Evolutionary conservation across 805 yeast species (phyloP).

Genomic region (Wickerhamiella kazuoi): DNA sequence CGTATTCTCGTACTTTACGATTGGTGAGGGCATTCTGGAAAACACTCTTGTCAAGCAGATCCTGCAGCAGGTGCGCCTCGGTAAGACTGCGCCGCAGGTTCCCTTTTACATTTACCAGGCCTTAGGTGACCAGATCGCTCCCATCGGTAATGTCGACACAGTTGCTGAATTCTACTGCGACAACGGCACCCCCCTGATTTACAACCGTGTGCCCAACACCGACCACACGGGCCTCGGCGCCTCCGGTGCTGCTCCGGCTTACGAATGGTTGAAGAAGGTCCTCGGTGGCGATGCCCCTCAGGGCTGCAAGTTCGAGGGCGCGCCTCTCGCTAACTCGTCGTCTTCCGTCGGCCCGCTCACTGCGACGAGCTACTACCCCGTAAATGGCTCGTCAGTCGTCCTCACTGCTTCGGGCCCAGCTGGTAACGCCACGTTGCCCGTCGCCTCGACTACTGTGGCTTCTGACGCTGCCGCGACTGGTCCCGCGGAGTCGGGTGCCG

Average conservation of each 20-base stretch:
- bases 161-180: conserved; percentile 13
- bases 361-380: neutral
- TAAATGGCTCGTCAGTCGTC: neutral
- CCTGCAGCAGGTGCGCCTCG: conserved; percentile 13
- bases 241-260: neutral
- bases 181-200: conserved; percentile 13
- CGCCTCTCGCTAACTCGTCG: neutral
- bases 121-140: conserved; percentile 14
- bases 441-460: neutral
- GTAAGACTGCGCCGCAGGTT: conserved; percentile 11
- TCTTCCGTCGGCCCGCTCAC: neutral
- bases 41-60: conserved; percentile 5
- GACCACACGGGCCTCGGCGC: conserved; percentile 5
- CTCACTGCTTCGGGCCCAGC: neutral
- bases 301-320: conserved; percentile 3
- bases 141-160: conserved; percentile 9
- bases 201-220: conserved; percentile 7
- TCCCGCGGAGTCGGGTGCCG: conserved; percentile 1
- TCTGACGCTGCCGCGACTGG: neutral
- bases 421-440: neutral
- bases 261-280: neutral
- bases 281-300: conserved; percentile 1
- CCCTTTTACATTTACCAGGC: conserved; percentile 17
- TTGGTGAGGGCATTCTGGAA: conserved; percentile 10
- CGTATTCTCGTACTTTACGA: conserved; percentile 9